Percentiles rank a stretch among this genome's conserved stretches.
Conservation (phyloP, 2,329 filamentous ascomycete genomes). For the Aspergillus costaricaensis region DNA sequence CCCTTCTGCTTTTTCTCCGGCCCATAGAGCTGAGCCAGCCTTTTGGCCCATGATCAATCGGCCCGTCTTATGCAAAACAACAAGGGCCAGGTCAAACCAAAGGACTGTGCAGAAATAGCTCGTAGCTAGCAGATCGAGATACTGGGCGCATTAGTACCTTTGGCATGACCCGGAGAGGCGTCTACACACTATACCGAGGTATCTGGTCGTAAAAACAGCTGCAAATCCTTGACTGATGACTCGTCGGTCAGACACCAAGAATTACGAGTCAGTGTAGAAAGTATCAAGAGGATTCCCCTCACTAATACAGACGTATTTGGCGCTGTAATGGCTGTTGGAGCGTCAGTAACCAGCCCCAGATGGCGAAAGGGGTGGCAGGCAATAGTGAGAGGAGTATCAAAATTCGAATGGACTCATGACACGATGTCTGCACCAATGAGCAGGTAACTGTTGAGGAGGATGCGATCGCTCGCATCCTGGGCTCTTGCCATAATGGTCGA, state of each 20-base stretch:
- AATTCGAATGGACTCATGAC: slow-evolving; percentile 5
- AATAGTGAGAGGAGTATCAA: slow-evolving; percentile 9
- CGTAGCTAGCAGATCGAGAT: neutral
- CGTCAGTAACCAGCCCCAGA: slow-evolving; percentile 2
- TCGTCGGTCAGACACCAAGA: neutral
- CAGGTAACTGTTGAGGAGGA: slow-evolving; percentile 19
- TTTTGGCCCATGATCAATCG: neutral
- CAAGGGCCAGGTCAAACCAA: neutral
- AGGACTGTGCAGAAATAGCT: neutral
- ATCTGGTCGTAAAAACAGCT: neutral
- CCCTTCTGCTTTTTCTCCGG: neutral
- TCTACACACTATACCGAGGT: too few relatives aligned
- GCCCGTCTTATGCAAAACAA: neutral
- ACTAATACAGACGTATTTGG: neutral
- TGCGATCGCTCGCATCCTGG: slow-evolving; percentile 29
- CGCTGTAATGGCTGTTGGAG: neutral
- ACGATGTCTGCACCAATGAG: neutral
- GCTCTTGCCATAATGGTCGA: slow-evolving; percentile 31
- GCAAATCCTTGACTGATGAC: neutral
- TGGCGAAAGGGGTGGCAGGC: neutral
- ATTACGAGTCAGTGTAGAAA: neutral
- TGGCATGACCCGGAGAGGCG: too few relatives aligned
- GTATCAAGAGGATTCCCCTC: neutral
- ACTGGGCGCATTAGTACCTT: neutral
- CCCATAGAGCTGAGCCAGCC: neutral